Conservation (phyloP, 352 stramenopile genomes). For the Aphanomyces euteiches region DNA sequence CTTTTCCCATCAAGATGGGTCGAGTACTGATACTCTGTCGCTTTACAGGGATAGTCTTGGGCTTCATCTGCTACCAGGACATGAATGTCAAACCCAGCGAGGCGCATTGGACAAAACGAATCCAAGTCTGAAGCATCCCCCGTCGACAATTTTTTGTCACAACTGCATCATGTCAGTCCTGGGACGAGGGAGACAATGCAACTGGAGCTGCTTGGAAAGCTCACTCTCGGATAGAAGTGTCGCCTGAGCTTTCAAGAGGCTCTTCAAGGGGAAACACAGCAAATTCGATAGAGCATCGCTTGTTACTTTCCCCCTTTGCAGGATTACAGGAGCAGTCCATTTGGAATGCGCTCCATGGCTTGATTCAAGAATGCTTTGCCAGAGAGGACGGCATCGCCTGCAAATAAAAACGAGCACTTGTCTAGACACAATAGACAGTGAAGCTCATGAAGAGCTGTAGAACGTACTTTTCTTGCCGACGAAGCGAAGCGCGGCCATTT, state of each 20-base stretch:
- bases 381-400: constrained; percentile 18
- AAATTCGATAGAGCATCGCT: too few relatives aligned
- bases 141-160: too few relatives aligned
- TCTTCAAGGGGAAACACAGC: neutral
- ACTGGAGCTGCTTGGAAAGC: too few relatives aligned
- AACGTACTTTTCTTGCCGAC: constrained; percentile 16
- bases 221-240: too few relatives aligned
- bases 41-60: neutral
- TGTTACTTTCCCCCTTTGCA: too few relatives aligned
- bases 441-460: neutral
- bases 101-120: too few relatives aligned
- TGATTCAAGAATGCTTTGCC: constrained; percentile 20
- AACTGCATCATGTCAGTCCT: too few relatives aligned
- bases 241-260: neutral
- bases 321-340: constrained; percentile 1
- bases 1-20: neutral
- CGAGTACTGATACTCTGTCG: neutral
- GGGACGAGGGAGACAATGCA: too few relatives aligned
- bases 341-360: constrained; percentile 11
- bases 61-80: too few relatives aligned
- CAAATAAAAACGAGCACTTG: constrained; percentile 24
- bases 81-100: too few relatives aligned
- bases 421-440: neutral
- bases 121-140: too few relatives aligned
- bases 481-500: constrained; percentile 26